A percentile compares a stretch with the other conserved stretches of the same genome.
Conservation (phyloP, 768 basidiomycete species). For the Termitomyces bulborhizus region DNA sequence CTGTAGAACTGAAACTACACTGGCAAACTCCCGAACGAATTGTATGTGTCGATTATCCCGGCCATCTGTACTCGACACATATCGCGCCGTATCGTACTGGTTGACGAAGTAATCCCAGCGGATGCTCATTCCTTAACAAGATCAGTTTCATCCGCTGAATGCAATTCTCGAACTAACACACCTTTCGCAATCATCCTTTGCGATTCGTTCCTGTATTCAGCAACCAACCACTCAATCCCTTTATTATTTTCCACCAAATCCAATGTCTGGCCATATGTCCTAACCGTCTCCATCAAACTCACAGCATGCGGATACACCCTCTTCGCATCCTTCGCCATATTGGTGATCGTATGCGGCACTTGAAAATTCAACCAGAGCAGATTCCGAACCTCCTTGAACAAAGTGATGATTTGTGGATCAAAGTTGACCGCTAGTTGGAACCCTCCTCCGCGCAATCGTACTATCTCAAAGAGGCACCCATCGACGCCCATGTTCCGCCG, state of each 20-base stretch:
- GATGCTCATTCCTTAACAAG: constrained; percentile 75
- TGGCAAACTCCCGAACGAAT: constrained; percentile 94
- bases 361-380: constrained; percentile 93
- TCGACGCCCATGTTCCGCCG: constrained; percentile 87
- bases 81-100: constrained; percentile 81
- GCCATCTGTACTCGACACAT: constrained; percentile 66
- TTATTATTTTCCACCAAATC: constrained; percentile 87
- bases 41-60: constrained; percentile 85
- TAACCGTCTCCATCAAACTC: constrained; percentile 97
- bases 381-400: constrained; percentile 98
- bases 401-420: constrained; percentile 95
- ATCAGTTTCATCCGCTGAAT: background rate
- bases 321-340: constrained; percentile 98
- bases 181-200: constrained; percentile 92
- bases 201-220: constrained; percentile 88
- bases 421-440: constrained; percentile 95
- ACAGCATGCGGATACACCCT: constrained; percentile 98
- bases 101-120: constrained; percentile 98
- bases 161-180: constrained; percentile 25
- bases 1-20: constrained; percentile 87
- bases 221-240: constrained; percentile 91
- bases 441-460: constrained; percentile 61
- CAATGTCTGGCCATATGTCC: constrained; percentile 94
- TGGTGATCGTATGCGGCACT: constrained; percentile 90
- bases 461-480: constrained; percentile 91